A percentile compares a stretch with the other conserved stretches of the same genome.
These are phyloP conservation scores for Apiospora saccharicola DNA, from an alignment of 2,329 filamentous ascomycete genomes.

Conservation along the genomic window DNA sequence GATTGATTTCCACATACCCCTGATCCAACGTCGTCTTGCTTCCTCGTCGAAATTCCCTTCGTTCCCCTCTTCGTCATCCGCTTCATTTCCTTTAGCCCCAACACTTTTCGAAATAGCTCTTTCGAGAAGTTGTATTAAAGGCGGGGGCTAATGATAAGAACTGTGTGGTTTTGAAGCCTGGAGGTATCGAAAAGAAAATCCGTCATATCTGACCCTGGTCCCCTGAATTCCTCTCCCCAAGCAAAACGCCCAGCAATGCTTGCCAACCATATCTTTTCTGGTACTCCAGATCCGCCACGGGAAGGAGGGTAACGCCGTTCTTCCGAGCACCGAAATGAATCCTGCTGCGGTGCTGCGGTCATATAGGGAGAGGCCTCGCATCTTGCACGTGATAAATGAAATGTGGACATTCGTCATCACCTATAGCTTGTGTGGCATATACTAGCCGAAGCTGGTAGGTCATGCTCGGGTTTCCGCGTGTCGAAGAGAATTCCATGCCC, in stretches of 20 bases:
- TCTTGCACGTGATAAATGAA: not conserved
- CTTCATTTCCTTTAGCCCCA: not conserved
- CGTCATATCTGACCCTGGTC: not conserved
- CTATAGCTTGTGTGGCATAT: not conserved
- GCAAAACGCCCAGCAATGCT: conserved; percentile 10
- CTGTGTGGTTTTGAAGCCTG: not conserved
- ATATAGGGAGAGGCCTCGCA: not conserved
- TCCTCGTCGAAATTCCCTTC: not conserved
- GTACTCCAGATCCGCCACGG: not conserved
- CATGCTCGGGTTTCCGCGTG: not conserved
- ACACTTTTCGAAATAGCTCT: not conserved
- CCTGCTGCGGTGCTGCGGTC: not conserved
- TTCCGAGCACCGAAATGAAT: not conserved
- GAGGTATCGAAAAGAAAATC: not conserved
- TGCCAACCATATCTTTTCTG: conserved; percentile 13
- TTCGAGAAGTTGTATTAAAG: not conserved
- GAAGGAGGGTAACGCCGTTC: not conserved
- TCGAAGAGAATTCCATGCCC: not conserved
- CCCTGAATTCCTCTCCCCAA: not conserved
- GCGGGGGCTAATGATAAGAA: not conserved
- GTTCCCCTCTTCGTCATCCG: not conserved
- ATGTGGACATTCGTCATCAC: not conserved
- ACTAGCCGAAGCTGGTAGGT: not conserved
- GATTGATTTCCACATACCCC: not conserved
- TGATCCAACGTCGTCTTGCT: not conserved